phyloP scores from a whole-genome alignment of 176 grass and related monocot genomes.

The Oryza nivara region DNA sequence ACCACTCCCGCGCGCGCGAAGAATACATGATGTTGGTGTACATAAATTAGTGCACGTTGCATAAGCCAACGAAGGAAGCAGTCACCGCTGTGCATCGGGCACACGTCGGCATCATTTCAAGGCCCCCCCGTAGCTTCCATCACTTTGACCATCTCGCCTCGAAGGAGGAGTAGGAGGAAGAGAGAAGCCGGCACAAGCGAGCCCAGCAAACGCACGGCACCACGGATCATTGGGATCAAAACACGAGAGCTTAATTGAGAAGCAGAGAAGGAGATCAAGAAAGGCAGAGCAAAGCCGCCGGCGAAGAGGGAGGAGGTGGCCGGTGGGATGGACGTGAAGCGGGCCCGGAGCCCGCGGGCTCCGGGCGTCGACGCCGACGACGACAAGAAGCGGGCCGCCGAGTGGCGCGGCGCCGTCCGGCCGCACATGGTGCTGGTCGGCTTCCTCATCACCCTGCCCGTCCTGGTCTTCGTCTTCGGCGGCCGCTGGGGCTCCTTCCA shows the following conservation, averaged over 20 bases:
- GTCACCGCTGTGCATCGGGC: neutral
- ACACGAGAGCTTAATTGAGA: neutral
- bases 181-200: slow-evolving; percentile 47
- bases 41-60: neutral
- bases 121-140: slow-evolving; percentile 22
- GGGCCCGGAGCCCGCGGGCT: slow-evolving; percentile 67
- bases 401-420: slow-evolving; percentile 60
- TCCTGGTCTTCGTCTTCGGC: slow-evolving; percentile 57
- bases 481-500: slow-evolving; percentile 35
- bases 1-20: slow-evolving; percentile 10
- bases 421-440: slow-evolving; percentile 64
- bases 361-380: slow-evolving; percentile 31
- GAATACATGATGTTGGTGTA: neutral
- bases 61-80: neutral
- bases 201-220: neutral
- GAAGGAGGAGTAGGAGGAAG: neutral
- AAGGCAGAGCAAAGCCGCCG: neutral
- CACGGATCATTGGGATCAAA: slow-evolving; percentile 9
- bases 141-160: slow-evolving; percentile 49
- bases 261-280: neutral
- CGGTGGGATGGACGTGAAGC: slow-evolving; percentile 63
- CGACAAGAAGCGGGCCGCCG: slow-evolving; percentile 50
- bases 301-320: neutral
- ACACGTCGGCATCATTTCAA: slow-evolving; percentile 47
- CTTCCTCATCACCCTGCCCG: slow-evolving; percentile 62